Conservation (phyloP, 140 eudicot genomes). For the Oenanthe javanica region DNA sequence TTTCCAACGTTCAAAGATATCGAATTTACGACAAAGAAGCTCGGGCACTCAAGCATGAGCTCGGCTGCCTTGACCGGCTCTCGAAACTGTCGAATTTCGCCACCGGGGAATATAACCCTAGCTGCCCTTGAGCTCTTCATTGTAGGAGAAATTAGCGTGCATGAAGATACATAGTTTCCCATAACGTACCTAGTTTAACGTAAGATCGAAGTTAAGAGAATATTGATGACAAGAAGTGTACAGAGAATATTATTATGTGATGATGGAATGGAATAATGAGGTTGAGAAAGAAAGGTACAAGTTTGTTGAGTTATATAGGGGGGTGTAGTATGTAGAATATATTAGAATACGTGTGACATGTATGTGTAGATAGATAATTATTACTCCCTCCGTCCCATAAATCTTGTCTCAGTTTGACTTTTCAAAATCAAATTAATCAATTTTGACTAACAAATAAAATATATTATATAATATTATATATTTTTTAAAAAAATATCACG, state of each 20-base stretch:
- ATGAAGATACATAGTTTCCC: constrained; percentile 66
- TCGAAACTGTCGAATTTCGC: constrained; percentile 59
- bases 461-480: too few species aligned
- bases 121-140: constrained; percentile 35
- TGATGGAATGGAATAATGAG: constrained; percentile 5
- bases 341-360: not conserved
- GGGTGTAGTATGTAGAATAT: not conserved
- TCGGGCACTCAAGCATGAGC: constrained; percentile 76
- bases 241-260: not conserved
- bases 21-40: constrained; percentile 48
- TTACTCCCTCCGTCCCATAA: too few species aligned
- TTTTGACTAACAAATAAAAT: too few species aligned
- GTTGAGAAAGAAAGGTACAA: not conserved
- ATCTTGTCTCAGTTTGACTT: too few species aligned
- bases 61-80: constrained; percentile 72
- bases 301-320: not conserved
- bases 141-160: constrained; percentile 29
- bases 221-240: not conserved
- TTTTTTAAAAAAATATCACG: too few species aligned
- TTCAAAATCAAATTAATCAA: too few species aligned
- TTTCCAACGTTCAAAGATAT: constrained; percentile 43
- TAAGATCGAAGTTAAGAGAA: not conserved
- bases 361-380: not conserved
- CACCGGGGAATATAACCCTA: constrained; percentile 61
- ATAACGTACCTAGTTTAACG: constrained; percentile 12